Evolutionary conservation across 306 rosid genomes (phyloP), one percentile per base, ranked within the genome.

Genomic region (Spatholobus suberectus): DNA sequence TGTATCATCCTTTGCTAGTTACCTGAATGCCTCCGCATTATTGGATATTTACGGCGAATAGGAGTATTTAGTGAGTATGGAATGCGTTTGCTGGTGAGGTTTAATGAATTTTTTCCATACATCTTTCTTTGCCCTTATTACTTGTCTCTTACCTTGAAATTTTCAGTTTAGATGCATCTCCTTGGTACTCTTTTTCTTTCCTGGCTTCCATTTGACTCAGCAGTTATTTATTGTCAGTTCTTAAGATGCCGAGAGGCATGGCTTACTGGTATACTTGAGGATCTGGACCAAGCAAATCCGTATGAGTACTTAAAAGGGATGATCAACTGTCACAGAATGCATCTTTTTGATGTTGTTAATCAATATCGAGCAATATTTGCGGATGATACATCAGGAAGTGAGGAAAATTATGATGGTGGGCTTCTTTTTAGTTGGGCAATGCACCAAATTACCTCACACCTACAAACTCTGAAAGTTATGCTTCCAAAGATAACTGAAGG

Each of bases 281-380:
- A n/a, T n/a, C 89, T 96, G 77, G 97, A 96, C 85, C 94, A 91
- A 86, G 77, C 93, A 83, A 94, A 87, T 83, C 93, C 97, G 9
- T 96, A 96, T 23, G 98, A 96, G 43, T 96, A 89, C 91, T 83
- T 96, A 54, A 92, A 94, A 78, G 98, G 95, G 80, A 94, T 92
- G 97, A 92, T 94, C 79, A 90, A 91, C 81, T 92, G 94, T 81
- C 99, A 96, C 27, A 89, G 99, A 83, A 92, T 89, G 97, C 98
- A 96, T 94, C 98, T 96, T 77, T 96, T 96, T 84, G 98, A 96
- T 77, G 97, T 96, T 83, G 99, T 94, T 47, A 96, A 94, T 85
- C 99, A 96, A 83, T 96, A 96, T 75, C 92, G 99, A 69, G 99
- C 99, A 79, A 96, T 96, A 90, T 96, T 96, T 89, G 89, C 98